phyloP scores from a whole-genome alignment of 1,139 yeast species.

The Candida sanyaensis region DNA sequence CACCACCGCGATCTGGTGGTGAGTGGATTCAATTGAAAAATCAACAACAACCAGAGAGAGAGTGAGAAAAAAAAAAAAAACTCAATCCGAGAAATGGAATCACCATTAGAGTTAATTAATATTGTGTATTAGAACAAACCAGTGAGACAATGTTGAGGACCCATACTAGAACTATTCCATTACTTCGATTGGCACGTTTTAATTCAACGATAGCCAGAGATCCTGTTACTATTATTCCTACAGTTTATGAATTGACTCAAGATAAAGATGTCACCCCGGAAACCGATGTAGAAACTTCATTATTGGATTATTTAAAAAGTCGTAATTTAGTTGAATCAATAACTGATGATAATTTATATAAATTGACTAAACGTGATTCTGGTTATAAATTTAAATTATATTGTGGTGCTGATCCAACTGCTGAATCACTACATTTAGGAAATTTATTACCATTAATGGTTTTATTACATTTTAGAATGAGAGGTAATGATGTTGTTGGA shows the following conservation, averaged over 20 bases:
- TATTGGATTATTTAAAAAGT: slow-evolving; percentile 46
- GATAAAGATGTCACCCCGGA: slow-evolving; percentile 17
- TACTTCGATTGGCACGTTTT: slow-evolving; percentile 7
- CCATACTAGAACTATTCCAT: neutral
- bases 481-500: slow-evolving; percentile 83
- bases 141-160: slow-evolving; percentile 3
- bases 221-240: slow-evolving; percentile 39
- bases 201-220: slow-evolving; percentile 20
- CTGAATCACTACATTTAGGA: slow-evolving; percentile 85
- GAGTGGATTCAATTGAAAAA: neutral
- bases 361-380: slow-evolving; percentile 24
- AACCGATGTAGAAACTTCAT: slow-evolving; percentile 39
- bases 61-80: slow-evolving; percentile 1
- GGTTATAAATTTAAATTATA: slow-evolving; percentile 58
- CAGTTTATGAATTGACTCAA: slow-evolving; percentile 29
- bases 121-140: neutral
- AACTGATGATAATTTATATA: slow-evolving; percentile 48
- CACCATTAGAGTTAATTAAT: neutral
- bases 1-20: neutral
- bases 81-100: neutral
- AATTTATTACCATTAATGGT: slow-evolving; percentile 86
- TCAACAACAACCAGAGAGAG: too few relatives aligned
- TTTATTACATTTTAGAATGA: slow-evolving; percentile 73
- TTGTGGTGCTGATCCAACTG: slow-evolving; percentile 98
- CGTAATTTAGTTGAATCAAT: slow-evolving; percentile 51